Evolutionary conservation across 768 basidiomycete genomes (phyloP).

Genomic region (Boletus rufocinnamomeus): DNA sequence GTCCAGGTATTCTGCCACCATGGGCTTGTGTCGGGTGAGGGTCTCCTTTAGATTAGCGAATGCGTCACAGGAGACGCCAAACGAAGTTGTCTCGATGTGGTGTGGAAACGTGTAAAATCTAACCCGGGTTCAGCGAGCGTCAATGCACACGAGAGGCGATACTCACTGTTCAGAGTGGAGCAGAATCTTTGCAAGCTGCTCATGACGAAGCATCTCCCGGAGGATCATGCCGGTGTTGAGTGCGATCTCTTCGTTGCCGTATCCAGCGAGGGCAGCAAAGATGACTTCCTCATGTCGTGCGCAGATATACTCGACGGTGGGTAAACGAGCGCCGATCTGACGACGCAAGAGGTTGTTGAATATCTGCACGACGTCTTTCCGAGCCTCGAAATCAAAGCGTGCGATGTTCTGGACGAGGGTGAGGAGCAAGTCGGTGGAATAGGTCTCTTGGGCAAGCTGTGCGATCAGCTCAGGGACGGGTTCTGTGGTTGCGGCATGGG

Average conservation of each 20-base stretch:
- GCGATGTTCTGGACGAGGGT: conserved; percentile 79
- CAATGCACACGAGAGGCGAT: neutral
- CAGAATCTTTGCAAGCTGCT: conserved; percentile 85
- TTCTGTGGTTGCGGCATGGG: conserved; percentile 44
- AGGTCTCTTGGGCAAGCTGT: conserved; percentile 95
- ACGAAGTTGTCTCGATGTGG: conserved; percentile 96
- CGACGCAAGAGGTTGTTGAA: conserved; percentile 88
- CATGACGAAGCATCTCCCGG: conserved; percentile 94
- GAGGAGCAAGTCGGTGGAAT: conserved; percentile 84
- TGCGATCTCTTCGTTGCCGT: conserved; percentile 94
- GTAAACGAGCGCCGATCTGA: conserved; percentile 91
- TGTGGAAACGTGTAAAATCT: conserved; percentile 97
- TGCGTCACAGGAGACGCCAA: conserved; percentile 97
- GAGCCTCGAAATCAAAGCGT: conserved; percentile 91
- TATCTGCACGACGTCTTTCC: conserved; percentile 82
- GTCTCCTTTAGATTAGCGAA: conserved; percentile 98
- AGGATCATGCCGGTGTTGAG: conserved; percentile 98
- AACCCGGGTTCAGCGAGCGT: conserved; percentile 1
- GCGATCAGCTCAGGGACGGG: conserved; percentile 88
- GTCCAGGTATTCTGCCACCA: conserved; percentile 97
- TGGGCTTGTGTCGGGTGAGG: conserved; percentile 93
- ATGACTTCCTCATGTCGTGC: conserved; percentile 73
- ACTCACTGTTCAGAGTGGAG: conserved; percentile 93
- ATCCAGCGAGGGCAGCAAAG: conserved; percentile 87
- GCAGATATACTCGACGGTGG: conserved; percentile 94